Evolutionary conservation across 108 stramenopile genomes (phyloP).

Genomic region (Pelagomonas calceolata): DNA sequence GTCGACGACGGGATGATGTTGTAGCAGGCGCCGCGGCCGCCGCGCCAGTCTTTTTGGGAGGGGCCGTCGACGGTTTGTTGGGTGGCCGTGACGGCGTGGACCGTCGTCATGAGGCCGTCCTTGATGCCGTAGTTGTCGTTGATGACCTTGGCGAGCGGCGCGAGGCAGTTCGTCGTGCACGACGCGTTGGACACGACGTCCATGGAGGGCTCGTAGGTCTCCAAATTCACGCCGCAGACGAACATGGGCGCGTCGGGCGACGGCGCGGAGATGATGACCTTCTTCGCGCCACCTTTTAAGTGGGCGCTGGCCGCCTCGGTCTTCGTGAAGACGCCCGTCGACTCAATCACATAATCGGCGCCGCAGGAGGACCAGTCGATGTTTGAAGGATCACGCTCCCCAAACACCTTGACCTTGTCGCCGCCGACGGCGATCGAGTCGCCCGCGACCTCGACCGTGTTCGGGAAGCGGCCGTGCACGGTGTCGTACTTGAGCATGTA

Average conservation of each 20-base stretch:
- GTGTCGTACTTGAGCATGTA: constrained; percentile 92
- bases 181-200: constrained; percentile 96
- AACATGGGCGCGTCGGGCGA: constrained; percentile 95
- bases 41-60: constrained; percentile 96
- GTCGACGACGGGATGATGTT: constrained; percentile 96
- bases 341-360: constrained; percentile 90
- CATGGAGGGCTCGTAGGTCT: constrained; percentile 74
- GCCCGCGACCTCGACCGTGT: constrained; percentile 46
- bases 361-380: constrained; percentile 83
- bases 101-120: constrained; percentile 96
- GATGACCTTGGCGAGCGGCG: constrained; percentile 93
- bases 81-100: constrained; percentile 97
- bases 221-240: constrained; percentile 92
- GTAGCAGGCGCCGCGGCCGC: constrained; percentile 90
- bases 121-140: constrained; percentile 91
- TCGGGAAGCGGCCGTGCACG: constrained; percentile 73
- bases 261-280: constrained; percentile 95
- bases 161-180: constrained; percentile 98
- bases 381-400: constrained; percentile 82
- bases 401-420: constrained; percentile 72
- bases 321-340: constrained; percentile 86
- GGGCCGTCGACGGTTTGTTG: constrained; percentile 96
- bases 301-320: constrained; percentile 67
- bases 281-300: constrained; percentile 86
- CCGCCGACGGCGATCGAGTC: constrained; percentile 56